phyloP scores from a whole-genome alignment of 2,329 filamentous ascomycete species.

The Graphiopsis chlorocephala region DNA sequence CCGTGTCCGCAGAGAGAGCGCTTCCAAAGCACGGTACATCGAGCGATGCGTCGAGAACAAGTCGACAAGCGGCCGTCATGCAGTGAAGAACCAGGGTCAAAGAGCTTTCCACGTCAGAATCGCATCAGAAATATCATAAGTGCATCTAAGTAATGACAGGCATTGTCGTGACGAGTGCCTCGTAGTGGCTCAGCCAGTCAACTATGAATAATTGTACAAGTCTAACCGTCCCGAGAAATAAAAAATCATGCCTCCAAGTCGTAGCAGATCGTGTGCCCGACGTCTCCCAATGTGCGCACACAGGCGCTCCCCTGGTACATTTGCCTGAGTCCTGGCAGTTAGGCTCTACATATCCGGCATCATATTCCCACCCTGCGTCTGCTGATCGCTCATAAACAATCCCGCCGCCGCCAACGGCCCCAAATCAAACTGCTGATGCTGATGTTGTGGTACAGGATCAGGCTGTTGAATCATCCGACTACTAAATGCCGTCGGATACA shows the following conservation, averaged over 20 bases:
- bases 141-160: neutral
- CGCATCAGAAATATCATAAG: neutral
- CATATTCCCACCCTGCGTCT: neutral
- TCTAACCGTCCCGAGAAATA: neutral
- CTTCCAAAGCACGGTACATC: neutral
- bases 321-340: neutral
- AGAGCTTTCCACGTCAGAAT: neutral
- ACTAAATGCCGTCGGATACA: constrained; percentile 39
- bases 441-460: neutral
- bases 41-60: neutral
- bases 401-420: neutral
- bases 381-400: constrained; percentile 1
- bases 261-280: neutral
- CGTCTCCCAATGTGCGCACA: neutral
- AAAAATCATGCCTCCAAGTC: neutral
- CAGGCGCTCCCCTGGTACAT: neutral
- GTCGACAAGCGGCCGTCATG: too few species aligned
- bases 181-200: neutral
- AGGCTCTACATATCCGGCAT: too few species aligned
- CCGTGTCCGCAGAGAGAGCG: neutral
- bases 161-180: neutral
- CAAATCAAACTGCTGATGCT: neutral
- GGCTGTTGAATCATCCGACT: constrained; percentile 35
- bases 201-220: neutral
- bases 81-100: neutral